Conservation (phyloP, 225 moss, liverwort and hornwort species). For the Rhytidiadelphus loreus region DNA sequence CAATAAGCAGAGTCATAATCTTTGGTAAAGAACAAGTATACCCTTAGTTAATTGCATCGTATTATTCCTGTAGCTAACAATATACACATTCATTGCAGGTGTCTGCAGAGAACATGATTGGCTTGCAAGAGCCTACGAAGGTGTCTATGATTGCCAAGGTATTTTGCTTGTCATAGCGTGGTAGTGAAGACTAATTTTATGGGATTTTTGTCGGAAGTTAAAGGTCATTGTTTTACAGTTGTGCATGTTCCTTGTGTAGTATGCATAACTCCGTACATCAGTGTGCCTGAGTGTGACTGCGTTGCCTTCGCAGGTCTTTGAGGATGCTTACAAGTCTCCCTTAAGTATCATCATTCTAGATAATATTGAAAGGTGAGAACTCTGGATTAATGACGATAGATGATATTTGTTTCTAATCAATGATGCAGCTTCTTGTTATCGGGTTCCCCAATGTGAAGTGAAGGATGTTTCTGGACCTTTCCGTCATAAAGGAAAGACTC, state of each 20-base stretch:
- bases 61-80: background rate
- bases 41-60: background rate
- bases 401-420: background rate
- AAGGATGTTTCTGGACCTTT: background rate
- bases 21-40: background rate
- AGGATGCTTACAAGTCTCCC: slow-evolving; percentile 96
- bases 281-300: background rate
- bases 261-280: background rate
- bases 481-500: background rate
- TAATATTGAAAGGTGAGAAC: slow-evolving; percentile 75
- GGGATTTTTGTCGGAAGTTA: background rate
- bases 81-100: slow-evolving; percentile 28
- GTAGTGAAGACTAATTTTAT: background rate
- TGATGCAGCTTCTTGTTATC: background rate
- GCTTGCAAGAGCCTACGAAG: slow-evolving; percentile 75
- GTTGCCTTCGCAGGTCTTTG: slow-evolving; percentile 60
- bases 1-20: background rate
- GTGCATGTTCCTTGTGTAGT: background rate
- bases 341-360: slow-evolving; percentile 93
- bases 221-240: background rate
- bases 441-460: background rate
- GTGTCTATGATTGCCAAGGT: slow-evolving; percentile 92
- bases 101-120: slow-evolving; percentile 90
- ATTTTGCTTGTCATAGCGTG: background rate
- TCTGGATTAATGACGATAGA: background rate